Evolutionary conservation across 1,284 basidiomycete species (phyloP).

Genomic region (Abortiporus biennis): DNA sequence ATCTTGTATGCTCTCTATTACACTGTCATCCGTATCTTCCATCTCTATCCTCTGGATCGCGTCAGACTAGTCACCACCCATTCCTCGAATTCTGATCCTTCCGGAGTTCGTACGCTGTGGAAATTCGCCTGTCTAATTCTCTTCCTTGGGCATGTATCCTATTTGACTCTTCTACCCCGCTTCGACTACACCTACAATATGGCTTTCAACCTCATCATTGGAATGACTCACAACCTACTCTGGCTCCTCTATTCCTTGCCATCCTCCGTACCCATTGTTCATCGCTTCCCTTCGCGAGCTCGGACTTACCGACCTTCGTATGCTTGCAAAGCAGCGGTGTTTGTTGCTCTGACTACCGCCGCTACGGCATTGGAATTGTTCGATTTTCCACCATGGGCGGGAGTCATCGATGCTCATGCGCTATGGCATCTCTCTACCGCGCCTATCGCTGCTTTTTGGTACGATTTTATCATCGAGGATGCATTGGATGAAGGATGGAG

Average conservation of each 20-base stretch:
- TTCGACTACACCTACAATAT: conserved; percentile 99
- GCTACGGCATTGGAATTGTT: conserved; percentile 85
- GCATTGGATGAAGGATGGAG: conserved; percentile 46
- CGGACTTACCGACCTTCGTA: conserved; percentile 50
- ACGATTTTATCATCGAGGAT: conserved; percentile 71
- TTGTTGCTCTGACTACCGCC: conserved; percentile 68
- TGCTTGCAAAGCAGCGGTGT: conserved; percentile 47
- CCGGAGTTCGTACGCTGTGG: conserved; percentile 27
- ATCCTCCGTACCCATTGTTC: conserved; percentile 37
- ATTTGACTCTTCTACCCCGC: conserved; percentile 68
- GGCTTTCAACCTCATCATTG: conserved; percentile 76
- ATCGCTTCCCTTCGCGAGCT: conserved; percentile 47
- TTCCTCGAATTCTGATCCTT: conserved; percentile 15
- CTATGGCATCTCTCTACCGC: conserved; percentile 92
- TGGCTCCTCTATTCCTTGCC: conserved; percentile 79
- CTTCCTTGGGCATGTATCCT: conserved; percentile 72
- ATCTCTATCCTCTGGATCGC: conserved; percentile 53
- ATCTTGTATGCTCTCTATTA: conserved; percentile 76
- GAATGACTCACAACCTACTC: conserved; percentile 74
- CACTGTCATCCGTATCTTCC: conserved; percentile 71
- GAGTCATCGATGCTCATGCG: conserved; percentile 89
- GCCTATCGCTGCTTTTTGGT: conserved; percentile 82
- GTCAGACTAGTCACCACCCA: conserved; percentile 17
- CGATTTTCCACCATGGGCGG: conserved; percentile 81
- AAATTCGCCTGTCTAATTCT: conserved; percentile 38